Evolutionary conservation across 345 rosid genomes (phyloP), one percentile per base, ranked within the genome.

Genomic region (Kandelia obovata): DNA sequence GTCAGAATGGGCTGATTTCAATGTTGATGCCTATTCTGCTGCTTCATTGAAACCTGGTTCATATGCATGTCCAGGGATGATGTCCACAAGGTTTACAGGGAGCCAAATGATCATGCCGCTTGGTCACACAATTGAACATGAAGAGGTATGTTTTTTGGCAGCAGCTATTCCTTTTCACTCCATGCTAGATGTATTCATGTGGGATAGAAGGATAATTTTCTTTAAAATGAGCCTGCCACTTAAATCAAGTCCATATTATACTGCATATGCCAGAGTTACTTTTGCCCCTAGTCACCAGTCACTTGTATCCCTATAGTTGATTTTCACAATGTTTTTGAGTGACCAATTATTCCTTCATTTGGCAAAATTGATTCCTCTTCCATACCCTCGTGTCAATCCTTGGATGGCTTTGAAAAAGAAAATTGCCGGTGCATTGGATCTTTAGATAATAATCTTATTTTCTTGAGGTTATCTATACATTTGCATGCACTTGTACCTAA

Each of bases 1-100:
- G 5, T 92, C 98, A 0, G 98, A 96, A 68, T 96, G 99, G 99
- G 99, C 98, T 73, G 99, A 92, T 79, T 90, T 89, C 81, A 90
- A 91, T 58, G 96, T 96, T 69, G 99, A 96, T 79, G 98, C 99
- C n/a, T 96, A 90, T 79, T 88, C 95, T 25, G 98, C 99, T 23
- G 92, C 95, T 1, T 87, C 97, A 10, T 77, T 92, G 70, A 92
- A 92, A 75, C 84, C 97, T 5, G 87, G 92, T 59, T 71, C 89
- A 27, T 92, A 84, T 85, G 87, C 95, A 60, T 90, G 79, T 84
- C 98, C 97, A 1, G 95, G 89, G 61, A 86, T 89, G 96, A 92
- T 98, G 69, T 90, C 98, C 31, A 89, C 94, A 0, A 87, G 92
- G 79, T 96, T 96, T 74, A 92, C 93, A 0, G 98, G 98, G 65